A percentile compares a stretch with the other conserved stretches of the same genome.
Conservation (phyloP, 2,329 filamentous ascomycete genomes). For the Colletotrichum falcatum region DNA sequence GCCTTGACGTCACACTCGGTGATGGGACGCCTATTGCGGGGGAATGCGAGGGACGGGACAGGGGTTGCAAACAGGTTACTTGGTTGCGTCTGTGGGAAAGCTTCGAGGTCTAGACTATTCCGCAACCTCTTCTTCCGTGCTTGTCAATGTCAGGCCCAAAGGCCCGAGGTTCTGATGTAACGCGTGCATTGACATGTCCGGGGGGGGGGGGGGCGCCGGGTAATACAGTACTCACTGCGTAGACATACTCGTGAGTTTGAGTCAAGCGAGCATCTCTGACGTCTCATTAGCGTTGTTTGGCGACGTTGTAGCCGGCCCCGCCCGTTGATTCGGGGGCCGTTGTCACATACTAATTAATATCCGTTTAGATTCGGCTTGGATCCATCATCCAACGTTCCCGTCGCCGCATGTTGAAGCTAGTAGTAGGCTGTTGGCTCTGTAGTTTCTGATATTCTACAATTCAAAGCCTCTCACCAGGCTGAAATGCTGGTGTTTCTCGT, state of each 20-base stretch:
- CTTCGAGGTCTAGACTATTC: constrained; percentile 25
- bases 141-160: neutral
- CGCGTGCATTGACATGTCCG: constrained; percentile 32
- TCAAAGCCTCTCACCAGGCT: neutral
- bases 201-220: no score
- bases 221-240: no score
- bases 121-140: neutral
- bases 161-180: constrained; percentile 37
- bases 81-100: neutral
- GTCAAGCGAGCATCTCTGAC: neutral
- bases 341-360: no score
- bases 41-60: constrained; percentile 21
- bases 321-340: constrained; percentile 30
- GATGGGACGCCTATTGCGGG: constrained; percentile 27
- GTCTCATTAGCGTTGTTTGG: constrained; percentile 2
- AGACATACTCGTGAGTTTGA: neutral
- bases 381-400: neutral
- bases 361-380: constrained; percentile 12
- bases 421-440: neutral
- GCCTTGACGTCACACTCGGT: constrained; percentile 39
- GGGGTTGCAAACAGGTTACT: constrained; percentile 40
- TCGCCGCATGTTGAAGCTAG: neutral
- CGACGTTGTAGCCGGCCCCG: constrained; percentile 32
- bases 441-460: neutral
- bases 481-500: neutral